phyloP scores from a whole-genome alignment of 139 green algal genomes.

The Closterium sp. region DNA sequence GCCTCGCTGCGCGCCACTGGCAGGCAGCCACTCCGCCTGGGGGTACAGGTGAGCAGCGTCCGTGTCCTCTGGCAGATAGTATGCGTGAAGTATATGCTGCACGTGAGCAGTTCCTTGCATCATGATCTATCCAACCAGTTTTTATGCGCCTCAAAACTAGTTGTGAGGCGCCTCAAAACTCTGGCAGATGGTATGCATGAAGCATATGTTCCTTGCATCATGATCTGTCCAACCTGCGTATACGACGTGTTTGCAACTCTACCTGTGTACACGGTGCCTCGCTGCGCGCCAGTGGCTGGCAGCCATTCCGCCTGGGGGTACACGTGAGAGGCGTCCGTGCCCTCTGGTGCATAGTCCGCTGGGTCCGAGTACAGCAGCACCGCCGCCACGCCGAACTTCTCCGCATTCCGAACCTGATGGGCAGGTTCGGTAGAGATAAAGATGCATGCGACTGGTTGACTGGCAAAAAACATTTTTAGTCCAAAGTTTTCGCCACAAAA shows the following conservation, averaged over 20 bases:
- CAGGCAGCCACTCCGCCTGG: conserved; percentile 17
- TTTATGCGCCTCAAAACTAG: too few relatives aligned
- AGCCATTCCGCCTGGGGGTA: conserved; percentile 35
- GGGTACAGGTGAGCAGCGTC: conserved; percentile 39
- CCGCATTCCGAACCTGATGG: conserved; percentile 36
- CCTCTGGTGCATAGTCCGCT: conserved; percentile 19
- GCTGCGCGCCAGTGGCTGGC: conserved; percentile 3
- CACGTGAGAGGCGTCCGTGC: conserved; percentile 21
- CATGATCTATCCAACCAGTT: too few relatives aligned
- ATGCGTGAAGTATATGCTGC: too few relatives aligned
- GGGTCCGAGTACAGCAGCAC: conserved; percentile 46
- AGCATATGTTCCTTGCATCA: too few relatives aligned
- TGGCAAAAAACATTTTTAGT: too few relatives aligned
- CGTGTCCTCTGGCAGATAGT: conserved; percentile 19
- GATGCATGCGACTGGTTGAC: neutral
- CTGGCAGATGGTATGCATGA: too few relatives aligned
- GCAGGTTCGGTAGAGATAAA: neutral
- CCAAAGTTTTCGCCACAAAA: too few relatives aligned
- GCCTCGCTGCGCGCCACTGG: conserved; percentile 18
- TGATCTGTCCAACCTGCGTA: too few relatives aligned
- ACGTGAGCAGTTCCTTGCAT: too few relatives aligned
- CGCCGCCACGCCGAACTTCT: neutral
- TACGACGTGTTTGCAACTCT: too few relatives aligned
- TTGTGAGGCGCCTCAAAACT: too few relatives aligned
- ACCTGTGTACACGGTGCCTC: conserved; percentile 23